Evolutionary conservation across 331 rosid genomes (phyloP).

Genomic region (Ulmus americana): DNA sequence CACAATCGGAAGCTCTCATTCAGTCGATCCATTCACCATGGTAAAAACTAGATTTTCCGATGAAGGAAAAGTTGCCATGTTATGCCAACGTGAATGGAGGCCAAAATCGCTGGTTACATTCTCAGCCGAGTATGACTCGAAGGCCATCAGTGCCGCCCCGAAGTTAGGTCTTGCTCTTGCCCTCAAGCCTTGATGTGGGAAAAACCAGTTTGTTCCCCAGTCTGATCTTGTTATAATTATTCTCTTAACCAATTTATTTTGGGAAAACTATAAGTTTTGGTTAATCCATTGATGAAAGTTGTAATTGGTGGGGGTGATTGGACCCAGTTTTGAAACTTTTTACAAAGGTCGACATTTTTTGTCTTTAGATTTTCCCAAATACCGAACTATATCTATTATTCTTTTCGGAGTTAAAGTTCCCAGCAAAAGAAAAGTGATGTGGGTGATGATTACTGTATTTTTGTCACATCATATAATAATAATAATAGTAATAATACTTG

Average conservation of each 20-base stretch:
- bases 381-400: conserved; percentile 1
- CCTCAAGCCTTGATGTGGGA: conserved; percentile 64
- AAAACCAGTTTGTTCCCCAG: conserved; percentile 8
- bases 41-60: conserved; percentile 66
- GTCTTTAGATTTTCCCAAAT: conserved; percentile 16
- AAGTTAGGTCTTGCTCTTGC: conserved; percentile 76
- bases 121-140: conserved; percentile 76
- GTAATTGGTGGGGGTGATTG: conserved; percentile 31
- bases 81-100: conserved; percentile 86
- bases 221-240: conserved; percentile 24
- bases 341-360: conserved; percentile 30
- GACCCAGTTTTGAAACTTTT: conserved; percentile 48
- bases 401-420: not conserved
- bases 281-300: conserved; percentile 28
- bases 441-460: too few relatives aligned
- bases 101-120: conserved; percentile 68
- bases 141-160: conserved; percentile 48
- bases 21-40: conserved; percentile 48
- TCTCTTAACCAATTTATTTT: conserved; percentile 31
- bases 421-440: too few relatives aligned
- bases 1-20: conserved; percentile 71
- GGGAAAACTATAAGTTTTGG: conserved; percentile 27
- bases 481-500: too few relatives aligned
- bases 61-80: conserved; percentile 66
- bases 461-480: too few relatives aligned